phyloP scores from a whole-genome alignment of 2,329 filamentous ascomycete genomes.

The Ilyonectria robusta region DNA sequence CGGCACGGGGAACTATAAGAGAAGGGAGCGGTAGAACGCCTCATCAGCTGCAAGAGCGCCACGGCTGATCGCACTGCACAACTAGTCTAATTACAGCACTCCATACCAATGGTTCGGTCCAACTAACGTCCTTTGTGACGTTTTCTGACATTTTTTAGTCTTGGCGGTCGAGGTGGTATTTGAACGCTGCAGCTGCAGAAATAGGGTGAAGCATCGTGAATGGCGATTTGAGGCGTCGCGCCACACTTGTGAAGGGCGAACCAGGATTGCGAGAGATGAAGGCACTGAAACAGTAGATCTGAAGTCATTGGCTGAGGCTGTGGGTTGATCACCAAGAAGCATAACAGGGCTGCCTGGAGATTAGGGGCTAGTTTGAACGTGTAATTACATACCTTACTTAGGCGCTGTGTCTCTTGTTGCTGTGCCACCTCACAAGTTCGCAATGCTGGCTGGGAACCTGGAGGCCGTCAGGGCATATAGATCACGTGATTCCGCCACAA shows the following conservation, averaged over 20 bases:
- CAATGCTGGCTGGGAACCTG: neutral
- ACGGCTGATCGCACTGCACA: conserved; percentile 9
- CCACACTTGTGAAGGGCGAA: conserved; percentile 12
- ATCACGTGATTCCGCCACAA: neutral
- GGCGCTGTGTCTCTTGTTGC: neutral
- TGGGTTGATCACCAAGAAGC: neutral
- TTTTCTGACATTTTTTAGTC: neutral
- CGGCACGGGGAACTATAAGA: conserved; percentile 7
- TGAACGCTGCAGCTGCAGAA: conserved; percentile 2
- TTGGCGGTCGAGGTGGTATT: neutral
- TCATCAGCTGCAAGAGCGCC: conserved; percentile 3
- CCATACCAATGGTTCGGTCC: neutral
- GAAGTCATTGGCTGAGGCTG: neutral
- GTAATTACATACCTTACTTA: neutral
- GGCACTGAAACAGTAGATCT: neutral
- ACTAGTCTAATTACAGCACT: neutral
- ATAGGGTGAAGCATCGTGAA: conserved; percentile 23
- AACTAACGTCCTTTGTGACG: neutral
- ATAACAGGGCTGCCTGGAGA: neutral
- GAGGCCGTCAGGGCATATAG: neutral
- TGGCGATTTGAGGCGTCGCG: conserved; percentile 1
- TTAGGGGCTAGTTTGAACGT: neutral
- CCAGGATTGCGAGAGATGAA: neutral
- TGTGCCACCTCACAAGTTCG: neutral
- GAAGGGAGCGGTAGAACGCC: conserved; percentile 2